These are phyloP conservation scores for Cytospora chrysosperma DNA, from an alignment of 2,329 filamentous ascomycete genomes.

Conservation along the genomic window DNA sequence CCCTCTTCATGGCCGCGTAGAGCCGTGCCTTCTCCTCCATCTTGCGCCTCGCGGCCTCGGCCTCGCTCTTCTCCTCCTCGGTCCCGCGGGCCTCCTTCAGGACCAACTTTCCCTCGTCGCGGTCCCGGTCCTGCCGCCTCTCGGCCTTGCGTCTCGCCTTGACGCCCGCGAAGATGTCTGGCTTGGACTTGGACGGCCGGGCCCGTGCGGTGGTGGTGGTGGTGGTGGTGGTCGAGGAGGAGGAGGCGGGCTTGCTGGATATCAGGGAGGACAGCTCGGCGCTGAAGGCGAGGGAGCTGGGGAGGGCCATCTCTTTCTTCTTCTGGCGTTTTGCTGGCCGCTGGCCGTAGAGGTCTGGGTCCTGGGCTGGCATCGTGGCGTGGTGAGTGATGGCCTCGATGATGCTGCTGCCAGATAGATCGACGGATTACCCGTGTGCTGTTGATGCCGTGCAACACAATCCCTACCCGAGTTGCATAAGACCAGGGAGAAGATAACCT, in stretches of 20 bases:
- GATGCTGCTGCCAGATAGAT: no score
- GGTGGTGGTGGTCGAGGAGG: constrained; percentile 44
- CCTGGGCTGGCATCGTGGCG: constrained; percentile 53
- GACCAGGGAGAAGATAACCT: no score
- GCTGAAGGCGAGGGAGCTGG: constrained; percentile 78
- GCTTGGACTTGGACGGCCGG: constrained; percentile 57
- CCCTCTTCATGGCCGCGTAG: constrained; percentile 87
- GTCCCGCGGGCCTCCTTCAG: constrained; percentile 54
- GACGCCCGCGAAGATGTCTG: constrained; percentile 63
- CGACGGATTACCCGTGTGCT: neutral
- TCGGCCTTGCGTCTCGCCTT: constrained; percentile 49
- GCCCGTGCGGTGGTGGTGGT: constrained; percentile 47
- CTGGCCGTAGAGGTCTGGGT: constrained; percentile 75
- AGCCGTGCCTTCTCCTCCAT: constrained; percentile 89
- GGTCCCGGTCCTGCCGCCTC: constrained; percentile 61
- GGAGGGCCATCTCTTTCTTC: constrained; percentile 68
- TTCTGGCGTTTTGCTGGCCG: constrained; percentile 67
- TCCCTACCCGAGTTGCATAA: no score
- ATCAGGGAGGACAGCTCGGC: constrained; percentile 84
- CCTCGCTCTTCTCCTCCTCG: constrained; percentile 64
- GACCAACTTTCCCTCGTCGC: constrained; percentile 45
- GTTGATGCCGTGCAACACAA: neutral
- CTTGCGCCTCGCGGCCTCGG: constrained; percentile 70
- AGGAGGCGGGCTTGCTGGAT: constrained; percentile 41
- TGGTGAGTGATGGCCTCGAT: neutral